Conservation (phyloP, 2,329 filamentous ascomycete species). For the Dissoconium aciculare region DNA sequence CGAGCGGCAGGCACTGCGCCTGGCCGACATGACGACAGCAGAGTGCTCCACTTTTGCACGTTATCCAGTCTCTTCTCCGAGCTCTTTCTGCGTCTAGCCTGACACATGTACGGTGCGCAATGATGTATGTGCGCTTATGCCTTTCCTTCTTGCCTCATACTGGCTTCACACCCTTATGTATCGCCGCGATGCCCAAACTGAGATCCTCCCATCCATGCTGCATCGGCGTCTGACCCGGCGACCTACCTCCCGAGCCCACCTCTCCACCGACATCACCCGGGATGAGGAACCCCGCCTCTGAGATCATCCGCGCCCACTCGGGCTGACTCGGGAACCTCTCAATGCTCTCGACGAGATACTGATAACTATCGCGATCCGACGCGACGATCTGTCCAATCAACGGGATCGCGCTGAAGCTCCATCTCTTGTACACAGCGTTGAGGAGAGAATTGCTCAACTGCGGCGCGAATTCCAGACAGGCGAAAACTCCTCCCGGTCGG, state of each 20-base stretch:
- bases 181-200: conserved; percentile 82
- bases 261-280: conserved; percentile 37
- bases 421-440: conserved; percentile 79
- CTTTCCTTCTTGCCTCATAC: too few relatives aligned
- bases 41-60: too few relatives aligned
- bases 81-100: too few relatives aligned
- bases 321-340: conserved; percentile 79
- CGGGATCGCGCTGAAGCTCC: conserved; percentile 90
- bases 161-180: conserved; percentile 92
- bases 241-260: conserved; percentile 17
- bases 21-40: too few relatives aligned
- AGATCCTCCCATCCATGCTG: conserved; percentile 73
- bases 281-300: conserved; percentile 69
- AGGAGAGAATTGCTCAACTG: conserved; percentile 67
- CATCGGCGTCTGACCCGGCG: too few relatives aligned
- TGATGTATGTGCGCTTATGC: too few relatives aligned
- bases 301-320: conserved; percentile 71
- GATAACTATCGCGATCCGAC: conserved; percentile 87
- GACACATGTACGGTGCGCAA: too few relatives aligned
- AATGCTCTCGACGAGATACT: conserved; percentile 97
- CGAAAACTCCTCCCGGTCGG: conserved; percentile 89
- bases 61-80: not conserved
- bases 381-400: conserved; percentile 91
- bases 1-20: too few relatives aligned
- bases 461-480: conserved; percentile 78